phyloP scores from a whole-genome alignment of 495 filamentous ascomycete genomes.

The Podospora sp. region DNA sequence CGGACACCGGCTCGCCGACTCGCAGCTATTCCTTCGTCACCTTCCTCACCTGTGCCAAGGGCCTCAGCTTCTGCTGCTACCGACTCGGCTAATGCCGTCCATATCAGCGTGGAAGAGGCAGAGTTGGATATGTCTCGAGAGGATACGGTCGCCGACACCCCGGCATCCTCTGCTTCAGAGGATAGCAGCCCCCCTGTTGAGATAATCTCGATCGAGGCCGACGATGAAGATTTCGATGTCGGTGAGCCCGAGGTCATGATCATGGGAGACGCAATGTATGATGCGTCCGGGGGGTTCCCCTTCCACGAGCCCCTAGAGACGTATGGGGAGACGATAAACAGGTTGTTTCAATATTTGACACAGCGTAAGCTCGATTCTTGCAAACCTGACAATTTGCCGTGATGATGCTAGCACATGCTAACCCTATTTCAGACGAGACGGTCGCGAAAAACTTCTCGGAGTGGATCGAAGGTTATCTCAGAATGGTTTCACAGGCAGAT shows the following conservation, averaged over 20 bases:
- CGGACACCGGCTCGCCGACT: conserved; percentile 44
- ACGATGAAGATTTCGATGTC: conserved; percentile 38
- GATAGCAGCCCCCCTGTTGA: conserved; percentile 44
- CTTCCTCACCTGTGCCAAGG: conserved; percentile 46
- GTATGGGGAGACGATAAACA: conserved; percentile 39
- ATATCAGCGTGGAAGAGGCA: conserved; percentile 45
- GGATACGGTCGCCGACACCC: conserved; percentile 28
- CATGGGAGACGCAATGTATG: conserved; percentile 29
- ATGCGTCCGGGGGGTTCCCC: conserved; percentile 37
- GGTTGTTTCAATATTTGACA: conserved; percentile 41
- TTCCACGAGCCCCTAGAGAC: conserved; percentile 44
- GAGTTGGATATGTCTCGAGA: conserved; percentile 42
- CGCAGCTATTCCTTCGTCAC: conserved; percentile 48
- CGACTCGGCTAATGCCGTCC: conserved; percentile 33
- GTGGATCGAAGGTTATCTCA: conserved; percentile 50
- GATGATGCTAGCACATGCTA: conserved; percentile 33
- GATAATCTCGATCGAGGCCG: conserved; percentile 33
- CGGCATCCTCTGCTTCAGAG: conserved; percentile 42
- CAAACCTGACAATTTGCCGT: conserved; percentile 18
- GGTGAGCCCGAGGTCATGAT: conserved; percentile 27
- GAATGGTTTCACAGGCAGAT: conserved; percentile 29
- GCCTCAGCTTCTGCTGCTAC: conserved; percentile 26
- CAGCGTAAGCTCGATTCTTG: conserved; percentile 33
- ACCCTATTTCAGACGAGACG: conserved; percentile 37
- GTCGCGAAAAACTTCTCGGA: conserved; percentile 40